phyloP scores from a whole-genome alignment of 2,329 filamentous ascomycete species.

The Phaeosphaeria sp. region DNA sequence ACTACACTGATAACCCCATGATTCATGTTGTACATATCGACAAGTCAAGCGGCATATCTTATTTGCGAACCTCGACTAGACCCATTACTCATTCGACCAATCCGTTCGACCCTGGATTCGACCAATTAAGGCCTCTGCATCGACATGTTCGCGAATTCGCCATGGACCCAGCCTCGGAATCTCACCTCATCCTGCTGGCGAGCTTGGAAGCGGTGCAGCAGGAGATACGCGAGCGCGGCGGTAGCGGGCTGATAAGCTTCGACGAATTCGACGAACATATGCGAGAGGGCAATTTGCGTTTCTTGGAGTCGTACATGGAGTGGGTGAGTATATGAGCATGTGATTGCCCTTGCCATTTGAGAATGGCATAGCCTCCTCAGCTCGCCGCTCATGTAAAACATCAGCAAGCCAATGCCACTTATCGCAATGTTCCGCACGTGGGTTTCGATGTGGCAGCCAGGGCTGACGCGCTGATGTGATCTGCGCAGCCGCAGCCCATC shows the following conservation, averaged over 20 bases:
- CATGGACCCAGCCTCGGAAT: constrained; percentile 19
- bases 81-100: constrained; percentile 16
- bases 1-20: constrained; percentile 23
- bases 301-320: constrained; percentile 92
- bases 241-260: constrained; percentile 77
- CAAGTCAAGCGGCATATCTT: constrained; percentile 2
- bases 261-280: constrained; percentile 81
- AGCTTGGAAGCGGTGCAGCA: constrained; percentile 69
- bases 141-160: constrained; percentile 27
- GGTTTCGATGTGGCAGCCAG: neutral
- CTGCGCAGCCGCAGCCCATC: neutral
- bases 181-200: constrained; percentile 49
- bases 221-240: constrained; percentile 74
- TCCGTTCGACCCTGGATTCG: constrained; percentile 18
- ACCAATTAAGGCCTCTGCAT: constrained; percentile 19
- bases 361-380: neutral
- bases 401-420: neutral
- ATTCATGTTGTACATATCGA: constrained; percentile 18
- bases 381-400: neutral
- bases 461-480: neutral
- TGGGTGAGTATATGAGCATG: constrained; percentile 55
- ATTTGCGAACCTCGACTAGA: neutral
- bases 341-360: neutral
- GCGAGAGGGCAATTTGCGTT: constrained; percentile 68
- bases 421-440: neutral